These are phyloP conservation scores for Epichloe coenophiala DNA, from an alignment of 2,329 filamentous ascomycete species.

Conservation along the genomic window DNA sequence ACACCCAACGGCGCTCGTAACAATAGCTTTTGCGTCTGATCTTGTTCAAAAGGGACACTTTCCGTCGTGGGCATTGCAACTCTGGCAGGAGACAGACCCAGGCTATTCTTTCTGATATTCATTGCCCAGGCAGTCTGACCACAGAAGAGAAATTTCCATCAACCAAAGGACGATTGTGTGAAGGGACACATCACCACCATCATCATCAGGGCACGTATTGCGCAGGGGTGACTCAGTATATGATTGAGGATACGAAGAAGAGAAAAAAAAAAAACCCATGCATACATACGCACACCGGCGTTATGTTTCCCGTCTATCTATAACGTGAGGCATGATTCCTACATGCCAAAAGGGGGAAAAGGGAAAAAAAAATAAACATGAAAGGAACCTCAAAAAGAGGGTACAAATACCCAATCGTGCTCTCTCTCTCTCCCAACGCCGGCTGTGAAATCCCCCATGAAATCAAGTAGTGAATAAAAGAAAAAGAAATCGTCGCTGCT, in stretches of 20 bases:
- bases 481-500: neutral
- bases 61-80: too few relatives aligned
- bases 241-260: neutral
- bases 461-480: neutral
- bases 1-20: too few relatives aligned
- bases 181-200: too few relatives aligned
- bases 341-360: neutral
- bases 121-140: too few relatives aligned
- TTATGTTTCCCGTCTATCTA: neutral
- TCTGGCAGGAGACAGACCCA: too few relatives aligned
- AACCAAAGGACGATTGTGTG: too few relatives aligned
- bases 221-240: neutral
- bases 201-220: neutral
- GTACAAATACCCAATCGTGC: neutral
- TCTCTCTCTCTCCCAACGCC: constrained; percentile 7
- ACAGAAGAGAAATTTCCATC: too few relatives aligned
- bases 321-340: neutral
- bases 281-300: too few relatives aligned
- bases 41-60: too few relatives aligned
- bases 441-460: constrained; percentile 4
- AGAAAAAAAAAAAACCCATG: too few relatives aligned
- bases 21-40: too few relatives aligned
- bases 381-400: neutral
- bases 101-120: too few relatives aligned
- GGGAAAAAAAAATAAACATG: neutral